Evolutionary conservation across 768 basidiomycete species (phyloP), one percentile per base, ranked within the genome.

Genomic region (Dioszegia hungarica): DNA sequence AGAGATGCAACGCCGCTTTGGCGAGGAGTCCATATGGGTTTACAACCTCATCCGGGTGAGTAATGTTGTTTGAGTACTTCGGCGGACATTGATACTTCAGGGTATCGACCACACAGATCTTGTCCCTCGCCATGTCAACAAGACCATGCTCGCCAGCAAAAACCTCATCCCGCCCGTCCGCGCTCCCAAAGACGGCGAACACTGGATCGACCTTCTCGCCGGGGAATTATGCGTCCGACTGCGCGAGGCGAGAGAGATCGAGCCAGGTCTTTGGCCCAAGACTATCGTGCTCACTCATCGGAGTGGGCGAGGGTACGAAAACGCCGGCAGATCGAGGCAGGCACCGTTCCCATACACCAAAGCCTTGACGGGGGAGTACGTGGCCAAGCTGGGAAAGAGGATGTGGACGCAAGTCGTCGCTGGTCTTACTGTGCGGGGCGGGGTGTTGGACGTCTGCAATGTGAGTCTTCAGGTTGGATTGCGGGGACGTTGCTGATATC

Each of bases 171-270:
- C 84, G 22, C 82, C 88, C 0, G 83, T 95, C 25, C 86, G 81
- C 2, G 85, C 84, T 37, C 77, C 81, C 12, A 79, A 83, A 1
- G 86, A 91, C 54, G 92, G 89, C 0, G 80, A 83, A 44, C 89
- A 89, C 52, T 97, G 94, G 94, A 83, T 99, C 43, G 81, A 87
- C 8, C 86, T 98, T 9, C 82, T 97, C 27, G 86, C 90, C 24
- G 89, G 90, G 17, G 94, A 99, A 67, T 80, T 99, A 19, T 84
- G 87, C 3, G 79, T 93, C 10, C 81, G 94, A 48, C 79, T 99
- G 25, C 85, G 82, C 28, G 90, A 97, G 56, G 89, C 88, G 1
- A 79, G 94, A 2, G 81, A 86, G 57, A 75, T 78, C 0, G 82
- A 82, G 15, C 84, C 87, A 0, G 85, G 85, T 37, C 65, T 90